Evolutionary conservation across 1,284 basidiomycete genomes (phyloP).

Genomic region (Malassezia brasiliensis): DNA sequence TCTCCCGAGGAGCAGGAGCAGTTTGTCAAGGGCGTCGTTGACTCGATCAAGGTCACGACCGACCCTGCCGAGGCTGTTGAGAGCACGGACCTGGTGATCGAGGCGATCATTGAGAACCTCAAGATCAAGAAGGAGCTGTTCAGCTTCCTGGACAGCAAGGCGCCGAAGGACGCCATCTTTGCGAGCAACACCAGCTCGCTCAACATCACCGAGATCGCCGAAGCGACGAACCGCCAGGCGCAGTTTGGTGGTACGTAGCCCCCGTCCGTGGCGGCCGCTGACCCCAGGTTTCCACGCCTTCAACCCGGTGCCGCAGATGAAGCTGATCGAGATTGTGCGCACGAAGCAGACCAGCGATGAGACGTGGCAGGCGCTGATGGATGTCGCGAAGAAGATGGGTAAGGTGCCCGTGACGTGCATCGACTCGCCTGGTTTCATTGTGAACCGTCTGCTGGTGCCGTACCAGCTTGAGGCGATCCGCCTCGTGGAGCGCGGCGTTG

Average conservation of each 20-base stretch:
- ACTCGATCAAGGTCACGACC: slow-evolving; percentile 53
- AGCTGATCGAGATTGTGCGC: slow-evolving; percentile 54
- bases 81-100: slow-evolving; percentile 54
- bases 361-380: slow-evolving; percentile 51
- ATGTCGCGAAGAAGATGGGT: slow-evolving; percentile 53
- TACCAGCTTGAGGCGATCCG: slow-evolving; percentile 56
- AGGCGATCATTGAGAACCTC: slow-evolving; percentile 57
- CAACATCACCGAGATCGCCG: slow-evolving; percentile 54
- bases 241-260: slow-evolving; percentile 41
- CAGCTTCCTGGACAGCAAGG: slow-evolving; percentile 52
- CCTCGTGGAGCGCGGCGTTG: slow-evolving; percentile 56
- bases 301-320: slow-evolving; percentile 53
- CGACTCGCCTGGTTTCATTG: slow-evolving; percentile 53
- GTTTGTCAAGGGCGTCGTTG: slow-evolving; percentile 50
- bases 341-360: slow-evolving; percentile 52
- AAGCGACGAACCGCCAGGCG: slow-evolving; percentile 28
- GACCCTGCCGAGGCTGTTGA: slow-evolving; percentile 53
- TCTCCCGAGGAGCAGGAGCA: slow-evolving; percentile 49
- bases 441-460: slow-evolving; percentile 54
- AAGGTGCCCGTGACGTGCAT: slow-evolving; percentile 55
- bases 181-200: slow-evolving; percentile 56
- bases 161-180: slow-evolving; percentile 52
- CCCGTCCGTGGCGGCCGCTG: slow-evolving; percentile 33
- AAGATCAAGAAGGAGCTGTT: slow-evolving; percentile 56
- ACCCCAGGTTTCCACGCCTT: slow-evolving; percentile 53